phyloP scores from a whole-genome alignment of 83 land plant genomes.

The Isoetes engelmannii region DNA sequence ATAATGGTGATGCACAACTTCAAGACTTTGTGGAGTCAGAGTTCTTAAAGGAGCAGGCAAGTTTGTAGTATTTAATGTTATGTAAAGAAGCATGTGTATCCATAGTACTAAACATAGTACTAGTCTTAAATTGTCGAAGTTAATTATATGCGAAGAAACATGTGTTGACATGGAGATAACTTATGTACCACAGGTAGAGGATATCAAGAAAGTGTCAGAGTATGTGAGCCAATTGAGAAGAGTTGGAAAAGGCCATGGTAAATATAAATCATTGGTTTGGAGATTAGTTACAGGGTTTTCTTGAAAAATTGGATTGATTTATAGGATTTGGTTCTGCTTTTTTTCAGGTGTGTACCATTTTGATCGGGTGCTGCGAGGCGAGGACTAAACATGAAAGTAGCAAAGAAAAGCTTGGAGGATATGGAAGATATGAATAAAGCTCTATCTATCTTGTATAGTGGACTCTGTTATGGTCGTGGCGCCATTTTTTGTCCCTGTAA shows the following conservation, averaged over 20 bases:
- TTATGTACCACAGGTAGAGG: conserved; percentile 35
- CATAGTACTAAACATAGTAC: no score
- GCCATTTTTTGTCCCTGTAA: no score
- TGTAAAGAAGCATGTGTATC: no score
- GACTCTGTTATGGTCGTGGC: no score
- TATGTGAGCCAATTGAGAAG: conserved; percentile 68
- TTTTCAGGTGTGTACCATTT: conserved; percentile 62
- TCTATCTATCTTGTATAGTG: no score
- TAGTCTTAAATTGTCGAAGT: no score
- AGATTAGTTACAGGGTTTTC: not conserved
- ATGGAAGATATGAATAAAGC: no score
- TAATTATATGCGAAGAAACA: no score
- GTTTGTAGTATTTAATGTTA: not conserved
- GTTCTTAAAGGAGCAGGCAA: conserved; percentile 63
- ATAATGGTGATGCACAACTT: conserved; percentile 59
- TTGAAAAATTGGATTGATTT: not conserved
- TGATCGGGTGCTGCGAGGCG: conserved; percentile 52
- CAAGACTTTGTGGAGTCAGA: conserved; percentile 70
- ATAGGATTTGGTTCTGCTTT: conserved; percentile 1
- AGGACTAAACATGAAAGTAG: not conserved
- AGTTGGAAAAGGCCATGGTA: conserved; percentile 74
- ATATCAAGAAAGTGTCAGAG: conserved; percentile 56
- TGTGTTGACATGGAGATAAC: no score
- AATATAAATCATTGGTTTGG: not conserved
- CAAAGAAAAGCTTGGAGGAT: no score